A percentile compares a stretch with the other conserved stretches of the same genome.
Conservation (phyloP, 345 rosid genomes). For the Gossypium raimondii region DNA sequence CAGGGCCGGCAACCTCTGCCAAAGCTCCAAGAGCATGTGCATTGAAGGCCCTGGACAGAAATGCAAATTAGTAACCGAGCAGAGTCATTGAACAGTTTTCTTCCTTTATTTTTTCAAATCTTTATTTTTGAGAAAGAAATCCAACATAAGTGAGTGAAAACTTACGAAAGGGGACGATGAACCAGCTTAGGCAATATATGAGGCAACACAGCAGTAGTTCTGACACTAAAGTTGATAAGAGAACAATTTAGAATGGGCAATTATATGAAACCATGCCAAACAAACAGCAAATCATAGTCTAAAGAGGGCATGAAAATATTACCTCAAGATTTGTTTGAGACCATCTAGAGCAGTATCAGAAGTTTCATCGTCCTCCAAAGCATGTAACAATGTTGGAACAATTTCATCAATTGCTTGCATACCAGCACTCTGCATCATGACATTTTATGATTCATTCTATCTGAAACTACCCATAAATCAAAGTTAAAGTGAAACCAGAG, state of each 20-base stretch:
- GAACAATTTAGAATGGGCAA: slow-evolving; percentile 21
- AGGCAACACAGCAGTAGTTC: slow-evolving; percentile 96
- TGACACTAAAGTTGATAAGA: slow-evolving; percentile 55
- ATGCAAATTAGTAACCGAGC: slow-evolving; percentile 10
- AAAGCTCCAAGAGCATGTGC: slow-evolving; percentile 97
- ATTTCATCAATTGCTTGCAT: slow-evolving; percentile 99
- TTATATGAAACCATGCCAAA: not conserved
- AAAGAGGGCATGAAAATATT: slow-evolving; percentile 11
- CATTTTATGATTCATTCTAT: slow-evolving; percentile 8
- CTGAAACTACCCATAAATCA: not conserved
- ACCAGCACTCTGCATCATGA: slow-evolving; percentile 79
- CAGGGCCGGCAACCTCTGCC: slow-evolving; percentile 97
- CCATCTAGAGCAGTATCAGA: slow-evolving; percentile 95
- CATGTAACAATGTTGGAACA: slow-evolving; percentile 89
- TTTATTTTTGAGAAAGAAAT: not conserved
- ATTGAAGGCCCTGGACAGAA: slow-evolving; percentile 71
- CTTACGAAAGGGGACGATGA: slow-evolving; percentile 90
- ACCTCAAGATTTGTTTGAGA: slow-evolving; percentile 95
- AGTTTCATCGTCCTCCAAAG: slow-evolving; percentile 83
- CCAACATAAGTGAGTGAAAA: slow-evolving; percentile 25
- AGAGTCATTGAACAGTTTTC: not conserved
- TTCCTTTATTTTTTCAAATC: not conserved
- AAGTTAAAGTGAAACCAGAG: slow-evolving; percentile 11
- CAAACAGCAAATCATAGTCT: slow-evolving; percentile 8
- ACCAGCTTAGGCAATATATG: slow-evolving; percentile 96